Conservation (phyloP, 441 rosid genomes). For the Erodium texanum region DNA sequence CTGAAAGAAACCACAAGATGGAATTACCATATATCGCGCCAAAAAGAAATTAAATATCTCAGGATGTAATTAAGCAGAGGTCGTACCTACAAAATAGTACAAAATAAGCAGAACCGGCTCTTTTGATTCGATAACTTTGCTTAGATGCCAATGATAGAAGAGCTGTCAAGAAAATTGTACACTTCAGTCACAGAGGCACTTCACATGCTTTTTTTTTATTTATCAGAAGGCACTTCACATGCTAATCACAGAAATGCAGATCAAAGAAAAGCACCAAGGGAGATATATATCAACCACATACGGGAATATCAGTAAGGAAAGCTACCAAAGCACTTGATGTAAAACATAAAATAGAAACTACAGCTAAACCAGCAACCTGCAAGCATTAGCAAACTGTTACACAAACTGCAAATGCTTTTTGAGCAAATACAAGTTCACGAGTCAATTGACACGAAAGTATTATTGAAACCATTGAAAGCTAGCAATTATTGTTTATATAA, state of each 20-base stretch:
- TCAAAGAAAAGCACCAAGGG: background rate
- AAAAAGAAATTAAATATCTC: background rate
- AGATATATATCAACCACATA: conserved; percentile 19
- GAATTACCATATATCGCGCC: background rate
- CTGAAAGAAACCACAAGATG: conserved; percentile 21
- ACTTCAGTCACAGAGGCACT: conserved; percentile 1
- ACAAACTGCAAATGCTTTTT: background rate
- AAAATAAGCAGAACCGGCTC: conserved; percentile 35
- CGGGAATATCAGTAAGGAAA: conserved; percentile 40
- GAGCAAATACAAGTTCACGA: no score
- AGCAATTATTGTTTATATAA: conserved; percentile 15
- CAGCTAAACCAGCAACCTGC: conserved; percentile 52
- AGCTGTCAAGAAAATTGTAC: conserved; percentile 32
- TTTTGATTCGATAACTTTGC: conserved; percentile 28
- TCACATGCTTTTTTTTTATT: no score
- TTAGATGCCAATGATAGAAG: conserved; percentile 42
- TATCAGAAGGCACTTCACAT: no score
- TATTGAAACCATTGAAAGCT: background rate
- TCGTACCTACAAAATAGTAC: conserved; percentile 42
- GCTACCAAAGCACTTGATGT: conserved; percentile 42
- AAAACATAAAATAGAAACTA: conserved; percentile 45
- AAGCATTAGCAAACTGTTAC: conserved; percentile 11
- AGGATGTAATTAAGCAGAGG: no score
- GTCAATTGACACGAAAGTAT: no score
- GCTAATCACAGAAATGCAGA: no score